Evolutionary conservation across 2,329 filamentous ascomycete species (phyloP).

Genomic region (Pseudogymnoascus sp.): DNA sequence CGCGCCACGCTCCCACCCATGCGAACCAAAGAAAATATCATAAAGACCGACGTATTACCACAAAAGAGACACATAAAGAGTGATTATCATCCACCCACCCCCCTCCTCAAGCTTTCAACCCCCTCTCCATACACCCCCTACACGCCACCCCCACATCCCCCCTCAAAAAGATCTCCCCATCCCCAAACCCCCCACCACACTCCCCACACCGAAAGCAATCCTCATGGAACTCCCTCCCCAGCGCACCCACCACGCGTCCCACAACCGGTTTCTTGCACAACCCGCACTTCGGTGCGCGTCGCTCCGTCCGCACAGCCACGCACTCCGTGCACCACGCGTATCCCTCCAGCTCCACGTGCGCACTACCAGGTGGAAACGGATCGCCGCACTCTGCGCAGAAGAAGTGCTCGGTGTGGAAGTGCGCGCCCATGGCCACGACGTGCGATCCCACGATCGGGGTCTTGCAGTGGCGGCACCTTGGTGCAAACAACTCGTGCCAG

Average conservation of each 20-base stretch:
- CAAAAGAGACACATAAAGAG: background rate
- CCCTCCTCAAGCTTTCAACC: slow-evolving; percentile 43
- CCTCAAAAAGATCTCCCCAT: slow-evolving; percentile 58
- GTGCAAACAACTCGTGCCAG: slow-evolving; percentile 91
- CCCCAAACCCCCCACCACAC: slow-evolving; percentile 53
- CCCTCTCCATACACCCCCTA: slow-evolving; percentile 50
- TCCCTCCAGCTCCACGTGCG: slow-evolving; percentile 85
- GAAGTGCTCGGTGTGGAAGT: slow-evolving; percentile 97
- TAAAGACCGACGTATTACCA: background rate
- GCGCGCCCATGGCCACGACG: slow-evolving; percentile 83
- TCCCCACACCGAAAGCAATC: slow-evolving; percentile 76
- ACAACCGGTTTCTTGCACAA: slow-evolving; percentile 79
- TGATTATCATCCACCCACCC: background rate
- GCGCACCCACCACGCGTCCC: slow-evolving; percentile 79
- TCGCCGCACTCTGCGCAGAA: slow-evolving; percentile 99
- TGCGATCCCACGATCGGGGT: slow-evolving; percentile 96
- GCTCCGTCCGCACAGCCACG: slow-evolving; percentile 84
- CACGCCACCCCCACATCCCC: slow-evolving; percentile 49
- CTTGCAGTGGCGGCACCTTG: slow-evolving; percentile 89
- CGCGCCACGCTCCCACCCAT: background rate
- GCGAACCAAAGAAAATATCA: background rate
- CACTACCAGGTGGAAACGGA: slow-evolving; percentile 68
- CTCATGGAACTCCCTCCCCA: slow-evolving; percentile 90
- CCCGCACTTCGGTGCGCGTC: slow-evolving; percentile 79
- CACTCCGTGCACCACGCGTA: slow-evolving; percentile 95